These are phyloP conservation scores for Huiozyma naganishii DNA, from an alignment of 805 yeast species.

Conservation along the genomic window DNA sequence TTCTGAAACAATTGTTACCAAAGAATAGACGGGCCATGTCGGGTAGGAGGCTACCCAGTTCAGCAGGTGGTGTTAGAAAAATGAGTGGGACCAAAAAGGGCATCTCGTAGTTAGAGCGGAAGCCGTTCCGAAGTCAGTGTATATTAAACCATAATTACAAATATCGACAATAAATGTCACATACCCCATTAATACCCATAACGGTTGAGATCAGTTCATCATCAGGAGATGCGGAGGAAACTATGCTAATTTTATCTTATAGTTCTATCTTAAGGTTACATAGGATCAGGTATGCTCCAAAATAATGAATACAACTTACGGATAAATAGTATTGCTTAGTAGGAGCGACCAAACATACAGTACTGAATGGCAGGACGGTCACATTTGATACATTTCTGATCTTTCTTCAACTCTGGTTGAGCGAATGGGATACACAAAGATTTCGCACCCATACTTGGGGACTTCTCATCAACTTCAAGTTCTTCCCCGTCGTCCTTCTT, in stretches of 20 bases:
- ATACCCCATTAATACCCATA: not conserved
- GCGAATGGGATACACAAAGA: constrained; percentile 92
- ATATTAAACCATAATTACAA: not conserved
- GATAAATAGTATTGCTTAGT: constrained; percentile 32
- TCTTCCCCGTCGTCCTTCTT: constrained; percentile 73
- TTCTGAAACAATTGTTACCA: constrained; percentile 23
- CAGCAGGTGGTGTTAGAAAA: constrained; percentile 26
- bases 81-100: constrained; percentile 25
- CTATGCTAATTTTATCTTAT: not conserved
- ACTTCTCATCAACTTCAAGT: constrained; percentile 84
- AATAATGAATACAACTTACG: not conserved
- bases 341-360: constrained; percentile 96
- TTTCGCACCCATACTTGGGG: constrained; percentile 99
- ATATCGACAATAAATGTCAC: not conserved
- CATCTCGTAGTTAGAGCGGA: not conserved
- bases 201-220: not conserved
- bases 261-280: too few species aligned
- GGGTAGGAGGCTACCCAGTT: constrained; percentile 26
- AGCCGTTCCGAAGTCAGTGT: not conserved
- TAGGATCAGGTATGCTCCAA: not conserved
- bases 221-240: not conserved
- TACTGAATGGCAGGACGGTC: constrained; percentile 63
- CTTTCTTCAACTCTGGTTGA: constrained; percentile 72
- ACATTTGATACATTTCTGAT: constrained; percentile 84
- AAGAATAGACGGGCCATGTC: constrained; percentile 23